Conservation (phyloP, 1,284 basidiomycete species). For the Sporisorium exsertum region DNA sequence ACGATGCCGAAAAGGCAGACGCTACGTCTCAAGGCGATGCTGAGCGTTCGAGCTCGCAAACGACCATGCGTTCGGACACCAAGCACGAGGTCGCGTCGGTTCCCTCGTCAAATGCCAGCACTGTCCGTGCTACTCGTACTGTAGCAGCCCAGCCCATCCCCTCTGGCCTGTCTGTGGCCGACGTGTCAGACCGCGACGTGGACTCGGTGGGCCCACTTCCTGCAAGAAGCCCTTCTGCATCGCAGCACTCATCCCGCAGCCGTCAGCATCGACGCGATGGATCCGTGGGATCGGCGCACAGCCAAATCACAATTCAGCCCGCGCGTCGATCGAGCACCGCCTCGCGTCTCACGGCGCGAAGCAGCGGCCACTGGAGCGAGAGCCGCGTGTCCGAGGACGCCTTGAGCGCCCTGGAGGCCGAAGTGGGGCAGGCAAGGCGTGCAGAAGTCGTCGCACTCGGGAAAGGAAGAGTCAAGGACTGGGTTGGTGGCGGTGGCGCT, state of each 20-base stretch:
- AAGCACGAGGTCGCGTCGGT: conserved; percentile 40
- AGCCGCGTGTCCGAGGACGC: conserved; percentile 43
- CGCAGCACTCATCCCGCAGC: conserved; percentile 20
- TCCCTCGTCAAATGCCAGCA: conserved; percentile 26
- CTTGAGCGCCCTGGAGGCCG: conserved; percentile 47
- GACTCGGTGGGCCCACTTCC: conserved; percentile 32
- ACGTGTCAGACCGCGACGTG: conserved; percentile 5
- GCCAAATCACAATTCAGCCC: conserved; percentile 30
- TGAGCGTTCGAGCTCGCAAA: conserved; percentile 27
- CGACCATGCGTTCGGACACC: conserved; percentile 36
- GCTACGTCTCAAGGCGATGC: neutral
- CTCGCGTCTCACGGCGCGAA: conserved; percentile 34
- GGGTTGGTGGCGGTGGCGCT: conserved; percentile 32
- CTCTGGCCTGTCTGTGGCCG: neutral
- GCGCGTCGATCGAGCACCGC: conserved; percentile 28
- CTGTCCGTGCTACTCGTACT: conserved; percentile 19
- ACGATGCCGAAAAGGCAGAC: conserved; percentile 1
- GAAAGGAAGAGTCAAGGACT: conserved; percentile 50
- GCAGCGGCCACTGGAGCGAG: conserved; percentile 48
- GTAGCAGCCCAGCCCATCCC: conserved; percentile 6
- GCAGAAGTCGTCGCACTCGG: conserved; percentile 49
- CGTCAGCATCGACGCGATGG: conserved; percentile 30
- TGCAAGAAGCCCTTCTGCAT: conserved; percentile 20
- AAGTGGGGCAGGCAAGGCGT: conserved; percentile 45
- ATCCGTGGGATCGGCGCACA: conserved; percentile 17